Evolutionary conservation across 495 filamentous ascomycete species (phyloP).

Genomic region (Lichenothelia convexa): DNA sequence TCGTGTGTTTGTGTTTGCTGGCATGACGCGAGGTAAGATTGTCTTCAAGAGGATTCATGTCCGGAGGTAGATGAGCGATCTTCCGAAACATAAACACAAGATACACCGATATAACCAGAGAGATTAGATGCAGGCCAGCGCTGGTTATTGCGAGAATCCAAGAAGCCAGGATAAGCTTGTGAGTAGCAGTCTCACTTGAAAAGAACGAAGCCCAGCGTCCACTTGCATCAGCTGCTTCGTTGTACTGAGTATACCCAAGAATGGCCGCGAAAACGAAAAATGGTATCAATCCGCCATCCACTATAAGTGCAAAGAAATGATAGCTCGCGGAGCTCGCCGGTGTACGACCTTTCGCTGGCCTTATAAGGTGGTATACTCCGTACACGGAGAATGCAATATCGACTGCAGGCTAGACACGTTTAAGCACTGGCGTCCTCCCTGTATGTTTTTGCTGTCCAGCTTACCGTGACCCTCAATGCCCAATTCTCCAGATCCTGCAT

Average conservation of each 20-base stretch:
- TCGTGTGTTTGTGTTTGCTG: slow-evolving; percentile 46
- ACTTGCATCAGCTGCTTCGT: slow-evolving; percentile 15
- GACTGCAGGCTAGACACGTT: slow-evolving; percentile 39
- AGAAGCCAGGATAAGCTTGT: slow-evolving; percentile 38
- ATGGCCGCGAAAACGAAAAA: slow-evolving; percentile 59
- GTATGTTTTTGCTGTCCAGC: slow-evolving; percentile 16
- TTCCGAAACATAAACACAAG: slow-evolving; percentile 59
- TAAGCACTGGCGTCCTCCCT: slow-evolving; percentile 1
- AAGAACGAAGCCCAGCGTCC: slow-evolving; percentile 46
- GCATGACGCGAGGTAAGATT: slow-evolving; percentile 57
- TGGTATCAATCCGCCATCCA: slow-evolving; percentile 54
- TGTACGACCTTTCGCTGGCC: slow-evolving; percentile 46
- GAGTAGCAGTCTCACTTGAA: slow-evolving; percentile 24
- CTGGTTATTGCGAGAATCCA: slow-evolving; percentile 44
- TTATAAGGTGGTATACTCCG: slow-evolving; percentile 55
- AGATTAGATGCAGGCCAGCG: slow-evolving; percentile 49
- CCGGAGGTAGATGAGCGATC: slow-evolving; percentile 63
- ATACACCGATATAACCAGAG: slow-evolving; percentile 48
- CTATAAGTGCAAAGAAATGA: slow-evolving; percentile 56
- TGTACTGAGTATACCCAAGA: slow-evolving; percentile 32
- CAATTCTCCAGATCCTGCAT: slow-evolving; percentile 43
- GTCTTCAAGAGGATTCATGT: slow-evolving; percentile 82
- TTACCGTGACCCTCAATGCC: slow-evolving; percentile 62
- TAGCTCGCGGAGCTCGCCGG: slow-evolving; percentile 68
- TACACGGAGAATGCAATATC: slow-evolving; percentile 55